A percentile compares a stretch with the other conserved stretches of the same genome.
Evolutionary conservation across 495 filamentous ascomycete genomes (phyloP).

Genomic region (Penicillium verhagenii): DNA sequence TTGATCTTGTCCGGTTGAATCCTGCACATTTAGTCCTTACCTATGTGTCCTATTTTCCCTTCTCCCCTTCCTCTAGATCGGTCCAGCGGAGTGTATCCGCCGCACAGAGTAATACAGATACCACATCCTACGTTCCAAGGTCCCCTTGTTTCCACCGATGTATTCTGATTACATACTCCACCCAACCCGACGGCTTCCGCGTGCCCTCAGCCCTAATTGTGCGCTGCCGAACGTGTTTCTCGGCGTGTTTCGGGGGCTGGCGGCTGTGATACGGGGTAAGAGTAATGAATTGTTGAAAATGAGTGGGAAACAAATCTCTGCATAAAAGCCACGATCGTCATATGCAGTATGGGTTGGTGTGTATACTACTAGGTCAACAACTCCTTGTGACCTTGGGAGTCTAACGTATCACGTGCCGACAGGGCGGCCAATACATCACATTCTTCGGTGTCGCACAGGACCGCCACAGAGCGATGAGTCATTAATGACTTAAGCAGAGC

Average conservation of each 20-base stretch:
- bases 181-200: slow-evolving; percentile 28
- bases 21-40: neutral
- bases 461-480: neutral
- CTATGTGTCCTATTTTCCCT: neutral
- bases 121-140: slow-evolving; percentile 11
- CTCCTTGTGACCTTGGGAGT: neutral
- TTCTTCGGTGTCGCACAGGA: slow-evolving; percentile 20
- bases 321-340: neutral
- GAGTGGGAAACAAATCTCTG: neutral
- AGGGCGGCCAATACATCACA: neutral
- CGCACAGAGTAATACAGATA: slow-evolving; percentile 8
- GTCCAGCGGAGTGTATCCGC: neutral
- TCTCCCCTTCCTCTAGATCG: neutral
- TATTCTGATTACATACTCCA: slow-evolving; percentile 28
- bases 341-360: neutral
- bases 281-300: neutral
- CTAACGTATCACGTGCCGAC: neutral
- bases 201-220: slow-evolving; percentile 34
- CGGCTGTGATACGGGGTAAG: neutral
- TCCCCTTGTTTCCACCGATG: slow-evolving; percentile 7
- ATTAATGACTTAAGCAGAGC: neutral
- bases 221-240: slow-evolving; percentile 12
- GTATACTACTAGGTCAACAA: neutral
- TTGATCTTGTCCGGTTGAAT: neutral
- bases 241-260: neutral